These are phyloP conservation scores for Pseudotulostoma volvatum DNA, from an alignment of 495 filamentous ascomycete species.

Conservation along the genomic window DNA sequence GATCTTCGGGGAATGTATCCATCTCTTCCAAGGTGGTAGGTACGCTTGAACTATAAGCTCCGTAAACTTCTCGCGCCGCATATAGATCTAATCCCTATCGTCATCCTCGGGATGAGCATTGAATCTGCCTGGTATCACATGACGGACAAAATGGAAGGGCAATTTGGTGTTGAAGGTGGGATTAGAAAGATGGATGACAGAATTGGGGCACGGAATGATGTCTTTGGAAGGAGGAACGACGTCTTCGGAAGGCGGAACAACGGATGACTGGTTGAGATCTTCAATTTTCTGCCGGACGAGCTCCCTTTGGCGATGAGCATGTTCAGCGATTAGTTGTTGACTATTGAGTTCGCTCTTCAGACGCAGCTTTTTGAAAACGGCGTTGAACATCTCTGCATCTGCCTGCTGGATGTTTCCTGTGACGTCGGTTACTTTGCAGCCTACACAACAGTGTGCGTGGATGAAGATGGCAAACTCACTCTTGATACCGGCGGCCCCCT, in stretches of 20 bases:
- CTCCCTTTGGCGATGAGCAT: background rate
- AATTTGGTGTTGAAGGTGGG: background rate
- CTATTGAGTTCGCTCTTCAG: background rate
- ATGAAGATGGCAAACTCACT: too few species aligned
- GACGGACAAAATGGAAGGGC: background rate
- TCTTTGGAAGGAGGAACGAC: background rate
- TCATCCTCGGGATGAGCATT: background rate
- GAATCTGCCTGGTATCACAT: background rate
- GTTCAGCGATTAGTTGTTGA: background rate
- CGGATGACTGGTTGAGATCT: background rate
- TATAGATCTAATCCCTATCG: background rate
- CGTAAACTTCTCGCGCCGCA: background rate
- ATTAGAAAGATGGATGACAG: background rate
- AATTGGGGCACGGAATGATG: background rate
- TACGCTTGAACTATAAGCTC: background rate
- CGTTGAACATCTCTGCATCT: background rate
- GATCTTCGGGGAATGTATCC: background rate
- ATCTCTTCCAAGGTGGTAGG: background rate
- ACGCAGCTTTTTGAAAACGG: background rate
- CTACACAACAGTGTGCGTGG: too few species aligned
- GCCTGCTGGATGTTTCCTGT: background rate
- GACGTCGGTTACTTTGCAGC: too few species aligned
- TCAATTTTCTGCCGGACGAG: background rate
- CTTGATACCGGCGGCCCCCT: too few species aligned
- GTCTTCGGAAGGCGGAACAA: background rate